Conservation (phyloP, 129 eudicot genomes). For the Saussurea involucrata region DNA sequence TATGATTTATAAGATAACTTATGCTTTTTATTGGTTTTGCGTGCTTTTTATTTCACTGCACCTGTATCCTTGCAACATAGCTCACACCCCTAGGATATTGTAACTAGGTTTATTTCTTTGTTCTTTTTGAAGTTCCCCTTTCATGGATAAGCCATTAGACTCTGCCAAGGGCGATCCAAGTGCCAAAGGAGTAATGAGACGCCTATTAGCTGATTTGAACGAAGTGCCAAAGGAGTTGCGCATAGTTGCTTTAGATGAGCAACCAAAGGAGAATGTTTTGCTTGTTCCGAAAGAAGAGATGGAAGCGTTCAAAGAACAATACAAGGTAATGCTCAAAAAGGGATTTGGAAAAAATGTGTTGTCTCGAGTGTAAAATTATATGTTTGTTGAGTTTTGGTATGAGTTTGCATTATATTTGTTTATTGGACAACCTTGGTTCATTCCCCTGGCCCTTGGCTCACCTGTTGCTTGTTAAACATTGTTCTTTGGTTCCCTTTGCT, state of each 20-base stretch:
- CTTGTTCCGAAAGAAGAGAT: neutral
- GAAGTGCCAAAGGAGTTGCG: neutral
- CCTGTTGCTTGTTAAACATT: neutral
- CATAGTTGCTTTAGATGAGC: neutral
- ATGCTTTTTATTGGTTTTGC: neutral
- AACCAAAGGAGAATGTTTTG: slow-evolving; percentile 21
- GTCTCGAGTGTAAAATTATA: neutral
- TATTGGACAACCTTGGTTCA: neutral
- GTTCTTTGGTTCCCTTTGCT: neutral
- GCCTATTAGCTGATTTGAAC: neutral
- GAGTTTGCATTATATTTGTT: slow-evolving; percentile 4
- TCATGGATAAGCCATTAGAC: slow-evolving; percentile 5
- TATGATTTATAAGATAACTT: neutral
- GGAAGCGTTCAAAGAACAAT: neutral
- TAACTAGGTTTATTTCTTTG: neutral
- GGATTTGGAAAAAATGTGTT: neutral
- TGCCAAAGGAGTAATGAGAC: neutral
- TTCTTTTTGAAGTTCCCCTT: neutral
- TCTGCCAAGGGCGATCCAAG: neutral
- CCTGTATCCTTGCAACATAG: neutral
- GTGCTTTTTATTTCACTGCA: neutral
- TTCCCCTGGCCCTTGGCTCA: neutral
- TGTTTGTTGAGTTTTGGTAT: neutral
- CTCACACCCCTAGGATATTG: neutral
- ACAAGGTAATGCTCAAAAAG: slow-evolving; percentile 7